Percentiles rank a stretch among this genome's conserved stretches.
Conservation (phyloP, 31 red algal genomes). For the Porphyra umbilicalis region DNA sequence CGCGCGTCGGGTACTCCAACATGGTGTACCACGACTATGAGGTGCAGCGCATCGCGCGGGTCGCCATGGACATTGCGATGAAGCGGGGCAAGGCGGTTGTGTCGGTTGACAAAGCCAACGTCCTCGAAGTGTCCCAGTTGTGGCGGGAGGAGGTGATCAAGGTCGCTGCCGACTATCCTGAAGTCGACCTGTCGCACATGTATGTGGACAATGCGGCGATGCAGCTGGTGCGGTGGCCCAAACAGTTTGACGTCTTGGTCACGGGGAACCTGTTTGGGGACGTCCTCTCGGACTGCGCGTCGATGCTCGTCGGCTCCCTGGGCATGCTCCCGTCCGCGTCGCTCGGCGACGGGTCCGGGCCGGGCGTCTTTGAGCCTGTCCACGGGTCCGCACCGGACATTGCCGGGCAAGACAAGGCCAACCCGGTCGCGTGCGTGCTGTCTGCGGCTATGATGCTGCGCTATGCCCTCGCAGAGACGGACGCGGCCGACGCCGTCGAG, state of each 20-base stretch:
- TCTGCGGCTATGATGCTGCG: slow-evolving; percentile 91
- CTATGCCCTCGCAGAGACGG: slow-evolving; percentile 68
- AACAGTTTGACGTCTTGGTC: slow-evolving; percentile 91
- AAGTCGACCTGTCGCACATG: slow-evolving; percentile 89
- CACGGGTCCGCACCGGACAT: slow-evolving; percentile 99
- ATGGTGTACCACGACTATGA: slow-evolving; percentile 93
- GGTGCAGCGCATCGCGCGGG: slow-evolving; percentile 70
- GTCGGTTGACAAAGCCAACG: slow-evolving; percentile 94
- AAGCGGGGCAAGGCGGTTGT: slow-evolving; percentile 40
- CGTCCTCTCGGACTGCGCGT: slow-evolving; percentile 88
- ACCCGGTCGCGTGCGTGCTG: slow-evolving; percentile 81
- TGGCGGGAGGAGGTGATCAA: slow-evolving; percentile 80
- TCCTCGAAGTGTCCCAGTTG: slow-evolving; percentile 85
- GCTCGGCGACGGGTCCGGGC: slow-evolving; percentile 67
- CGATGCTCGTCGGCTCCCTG: slow-evolving; percentile 84
- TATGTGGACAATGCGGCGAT: slow-evolving; percentile 98
- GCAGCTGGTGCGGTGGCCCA: slow-evolving; percentile 88
- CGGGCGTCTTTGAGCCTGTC: slow-evolving; percentile 89
- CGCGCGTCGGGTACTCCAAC: slow-evolving; percentile 79
- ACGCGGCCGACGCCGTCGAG: slow-evolving; percentile 70
- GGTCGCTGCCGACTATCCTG: slow-evolving; percentile 42
- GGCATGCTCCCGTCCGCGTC: slow-evolving; percentile 91
- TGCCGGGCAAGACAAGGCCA: slow-evolving; percentile 90
- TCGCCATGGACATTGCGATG: slow-evolving; percentile 62
- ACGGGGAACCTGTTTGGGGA: slow-evolving; percentile 97